Base-by-base conservation (phyloP, 257 asterid genomes). In the Petunia axillaris region DNA sequence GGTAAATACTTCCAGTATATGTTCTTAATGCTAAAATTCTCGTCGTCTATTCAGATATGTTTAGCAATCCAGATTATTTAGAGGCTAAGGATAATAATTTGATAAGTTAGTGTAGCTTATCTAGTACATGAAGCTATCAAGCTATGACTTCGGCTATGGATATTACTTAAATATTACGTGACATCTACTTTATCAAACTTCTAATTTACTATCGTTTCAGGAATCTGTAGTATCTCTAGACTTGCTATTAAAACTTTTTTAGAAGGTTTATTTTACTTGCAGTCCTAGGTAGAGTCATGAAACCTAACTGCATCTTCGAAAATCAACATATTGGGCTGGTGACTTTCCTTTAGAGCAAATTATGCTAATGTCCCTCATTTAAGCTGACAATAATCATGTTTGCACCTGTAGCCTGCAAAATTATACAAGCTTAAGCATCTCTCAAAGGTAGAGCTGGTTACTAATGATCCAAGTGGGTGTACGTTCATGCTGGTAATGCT, bases 391-490 rank as follows among this genome's bases (percentile, higher is more conserved):
- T 37, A 64, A 16, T 44, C 77, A 16, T 79, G 78, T 54, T 78
- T 86, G 76, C 39, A 46, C 53, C 4, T 87, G 64, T 85, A 96
- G 98, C 92, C 94, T 83, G 98, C 95, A 52, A 96, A 94, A 81
- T 63, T 96, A 38, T 96, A 96, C 92, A 96, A 96, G 88, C 89
- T 96, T 89, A 94, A 94, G 89, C 99, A 94, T 90, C 95, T 96
- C 67, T 92, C 98, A 3, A 96, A 96, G 89, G 91, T 94, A 83
- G 99, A 96, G 89, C 97, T 96, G 77, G 91, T 84, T 54, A 88
- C 97, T 4, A 92, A 89, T 86, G 99, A 96, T 85, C 99, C 99
- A 65, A 94, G 93, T 87, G 99, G 99, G 71, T 96, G 99, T 86
- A 96, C 99, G 80, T 96, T 96, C 87, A 87, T 81, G 84, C 96